These are phyloP conservation scores for Paecilomyces variotii DNA, from an alignment of 2,329 filamentous ascomycete species.

Conservation along the genomic window DNA sequence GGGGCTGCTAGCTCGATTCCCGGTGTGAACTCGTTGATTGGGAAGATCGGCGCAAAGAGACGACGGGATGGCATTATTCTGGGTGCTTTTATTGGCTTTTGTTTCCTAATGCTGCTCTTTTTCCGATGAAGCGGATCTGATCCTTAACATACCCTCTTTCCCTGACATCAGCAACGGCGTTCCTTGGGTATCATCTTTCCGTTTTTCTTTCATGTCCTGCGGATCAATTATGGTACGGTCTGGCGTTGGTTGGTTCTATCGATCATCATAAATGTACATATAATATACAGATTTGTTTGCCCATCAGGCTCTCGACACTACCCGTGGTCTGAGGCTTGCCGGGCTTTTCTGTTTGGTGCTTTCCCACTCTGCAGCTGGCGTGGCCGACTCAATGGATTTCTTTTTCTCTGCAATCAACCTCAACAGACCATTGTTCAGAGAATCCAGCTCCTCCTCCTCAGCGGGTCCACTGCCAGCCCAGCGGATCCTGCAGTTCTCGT, in stretches of 20 bases:
- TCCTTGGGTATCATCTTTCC: background rate
- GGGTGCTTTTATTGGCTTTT: constrained; percentile 83
- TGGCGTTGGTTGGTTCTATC: constrained; percentile 1
- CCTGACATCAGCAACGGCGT: constrained; percentile 5
- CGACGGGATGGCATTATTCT: constrained; percentile 90
- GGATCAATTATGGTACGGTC: constrained; percentile 1
- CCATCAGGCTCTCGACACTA: constrained; percentile 1
- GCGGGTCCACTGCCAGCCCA: constrained; percentile 72
- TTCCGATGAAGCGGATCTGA: constrained; percentile 49
- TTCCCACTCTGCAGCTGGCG: constrained; percentile 14
- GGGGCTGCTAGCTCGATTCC: constrained; percentile 84
- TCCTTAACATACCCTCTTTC: background rate
- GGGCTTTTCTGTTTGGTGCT: constrained; percentile 1
- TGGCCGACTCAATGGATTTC: constrained; percentile 14
- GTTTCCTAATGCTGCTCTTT: constrained; percentile 78
- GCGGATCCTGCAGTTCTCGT: constrained; percentile 77
- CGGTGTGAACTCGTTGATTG: constrained; percentile 84
- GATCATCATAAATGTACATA: constrained; percentile 8
- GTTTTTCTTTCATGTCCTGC: constrained; percentile 1
- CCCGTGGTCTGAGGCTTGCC: constrained; percentile 5
- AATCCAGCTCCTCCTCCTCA: constrained; percentile 32
- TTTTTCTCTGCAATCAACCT: constrained; percentile 36
- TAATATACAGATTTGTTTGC: background rate
- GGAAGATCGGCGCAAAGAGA: constrained; percentile 89
- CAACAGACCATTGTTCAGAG: constrained; percentile 33